A percentile compares a stretch with the other conserved stretches of the same genome.
phyloP scores from a whole-genome alignment of 768 basidiomycete genomes.

The Xanthoconium stramineum region DNA sequence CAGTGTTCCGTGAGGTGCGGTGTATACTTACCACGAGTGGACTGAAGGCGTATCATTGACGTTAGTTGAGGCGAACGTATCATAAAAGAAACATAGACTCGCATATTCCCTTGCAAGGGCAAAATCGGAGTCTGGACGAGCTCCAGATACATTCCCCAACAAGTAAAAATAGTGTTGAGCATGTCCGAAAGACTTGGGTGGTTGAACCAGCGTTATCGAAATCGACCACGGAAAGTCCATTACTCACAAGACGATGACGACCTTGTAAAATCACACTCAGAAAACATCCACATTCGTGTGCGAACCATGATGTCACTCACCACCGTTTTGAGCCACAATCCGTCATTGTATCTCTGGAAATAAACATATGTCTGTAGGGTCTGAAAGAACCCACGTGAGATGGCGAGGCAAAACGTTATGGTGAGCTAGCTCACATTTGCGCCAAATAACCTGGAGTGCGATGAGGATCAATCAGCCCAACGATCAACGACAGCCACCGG shows the following conservation, averaged over 20 bases:
- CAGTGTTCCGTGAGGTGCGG: neutral
- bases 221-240: neutral
- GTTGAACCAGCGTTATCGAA: neutral
- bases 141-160: conserved; percentile 9
- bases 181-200: conserved; percentile 12
- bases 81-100: neutral
- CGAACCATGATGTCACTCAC: conserved; percentile 1
- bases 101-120: conserved; percentile 7
- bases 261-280: neutral
- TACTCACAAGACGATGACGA: conserved; percentile 7
- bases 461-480: neutral
- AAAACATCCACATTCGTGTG: neutral
- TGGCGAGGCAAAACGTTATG: neutral
- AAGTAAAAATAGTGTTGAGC: conserved; percentile 7
- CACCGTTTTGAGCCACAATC: neutral
- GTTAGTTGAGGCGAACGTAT: neutral
- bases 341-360: conserved; percentile 9
- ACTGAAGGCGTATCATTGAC: neutral
- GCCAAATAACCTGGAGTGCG: conserved; percentile 11
- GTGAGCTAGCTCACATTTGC: conserved; percentile 1
- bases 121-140: conserved; percentile 3
- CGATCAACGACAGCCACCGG: neutral
- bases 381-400: neutral
- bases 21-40: conserved; percentile 11
- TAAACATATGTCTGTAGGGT: conserved; percentile 7